Conservation (phyloP, 2,329 filamentous ascomycete species). For the Massarina eburnea region DNA sequence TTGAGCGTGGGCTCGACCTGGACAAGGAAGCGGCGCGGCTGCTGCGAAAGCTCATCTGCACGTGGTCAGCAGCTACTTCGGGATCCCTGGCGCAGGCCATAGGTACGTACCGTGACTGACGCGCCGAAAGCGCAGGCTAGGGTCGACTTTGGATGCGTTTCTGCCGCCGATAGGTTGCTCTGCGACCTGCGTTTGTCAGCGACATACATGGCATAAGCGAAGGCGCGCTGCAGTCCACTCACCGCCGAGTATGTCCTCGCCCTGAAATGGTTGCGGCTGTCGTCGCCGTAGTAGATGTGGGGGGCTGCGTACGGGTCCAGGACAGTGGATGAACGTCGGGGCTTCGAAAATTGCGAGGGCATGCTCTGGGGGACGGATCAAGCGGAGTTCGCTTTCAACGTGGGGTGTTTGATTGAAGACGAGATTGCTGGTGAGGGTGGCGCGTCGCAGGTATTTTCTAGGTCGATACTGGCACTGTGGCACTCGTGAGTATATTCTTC, state of each 20-base stretch:
- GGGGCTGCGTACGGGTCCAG: slow-evolving; percentile 61
- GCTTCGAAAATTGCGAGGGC: slow-evolving; percentile 44
- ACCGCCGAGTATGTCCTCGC: slow-evolving; percentile 60
- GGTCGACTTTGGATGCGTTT: slow-evolving; percentile 30
- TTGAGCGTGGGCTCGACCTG: slow-evolving; percentile 83
- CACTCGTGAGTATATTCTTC: no score
- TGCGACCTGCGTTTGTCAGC: no score
- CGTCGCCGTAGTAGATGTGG: slow-evolving; percentile 62
- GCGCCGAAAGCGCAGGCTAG: slow-evolving; percentile 33
- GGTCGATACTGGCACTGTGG: no score
- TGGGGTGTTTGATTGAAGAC: no score
- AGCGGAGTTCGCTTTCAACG: slow-evolving; percentile 17
- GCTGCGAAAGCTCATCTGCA: slow-evolving; percentile 70
- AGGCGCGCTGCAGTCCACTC: slow-evolving; percentile 37
- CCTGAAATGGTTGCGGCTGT: slow-evolving; percentile 49
- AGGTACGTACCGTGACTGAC: slow-evolving; percentile 41
- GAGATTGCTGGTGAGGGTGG: no score
- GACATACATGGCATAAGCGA: neutral
- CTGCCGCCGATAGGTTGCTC: slow-evolving; percentile 24
- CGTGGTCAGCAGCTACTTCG: slow-evolving; percentile 13
- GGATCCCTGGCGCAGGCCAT: neutral
- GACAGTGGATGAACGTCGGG: slow-evolving; percentile 44
- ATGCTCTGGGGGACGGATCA: slow-evolving; percentile 36
- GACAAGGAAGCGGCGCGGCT: slow-evolving; percentile 79
- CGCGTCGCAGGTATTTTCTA: no score